These are phyloP conservation scores for Cucumis melo DNA, from an alignment of 306 rosid genomes.

Conservation along the genomic window DNA sequence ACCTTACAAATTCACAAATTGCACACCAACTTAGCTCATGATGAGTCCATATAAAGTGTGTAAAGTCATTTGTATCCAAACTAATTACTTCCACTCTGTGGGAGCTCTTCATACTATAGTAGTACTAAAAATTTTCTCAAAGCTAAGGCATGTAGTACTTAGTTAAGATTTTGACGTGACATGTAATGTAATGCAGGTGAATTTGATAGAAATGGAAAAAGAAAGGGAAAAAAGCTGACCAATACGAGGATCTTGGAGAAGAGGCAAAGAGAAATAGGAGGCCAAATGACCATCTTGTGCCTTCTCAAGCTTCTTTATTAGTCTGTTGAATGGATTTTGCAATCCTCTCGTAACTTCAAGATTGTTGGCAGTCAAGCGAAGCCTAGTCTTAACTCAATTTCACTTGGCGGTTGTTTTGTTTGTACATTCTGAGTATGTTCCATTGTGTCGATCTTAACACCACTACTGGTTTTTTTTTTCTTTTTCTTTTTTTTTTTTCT, in stretches of 20 bases:
- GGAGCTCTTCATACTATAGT: neutral
- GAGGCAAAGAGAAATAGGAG: slow-evolving; percentile 63
- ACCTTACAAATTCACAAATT: neutral
- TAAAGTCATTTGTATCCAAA: neutral
- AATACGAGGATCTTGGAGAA: slow-evolving; percentile 69
- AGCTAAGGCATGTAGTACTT: neutral
- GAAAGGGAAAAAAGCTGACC: slow-evolving; percentile 22
- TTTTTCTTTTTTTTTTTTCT: too few species aligned
- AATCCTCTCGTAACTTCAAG: slow-evolving; percentile 13
- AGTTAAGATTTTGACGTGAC: neutral
- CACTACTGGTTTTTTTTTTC: too few species aligned
- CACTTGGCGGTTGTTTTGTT: neutral
- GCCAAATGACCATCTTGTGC: slow-evolving; percentile 64
- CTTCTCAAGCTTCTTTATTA: slow-evolving; percentile 52
- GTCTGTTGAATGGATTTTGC: slow-evolving; percentile 44
- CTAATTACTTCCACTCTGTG: neutral
- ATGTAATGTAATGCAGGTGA: neutral
- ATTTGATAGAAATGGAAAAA: neutral
- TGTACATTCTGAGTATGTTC: too few species aligned
- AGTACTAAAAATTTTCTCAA: neutral
- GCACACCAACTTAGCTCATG: neutral
- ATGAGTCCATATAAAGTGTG: neutral
- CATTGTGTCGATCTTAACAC: too few species aligned
- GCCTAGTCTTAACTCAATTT: neutral
- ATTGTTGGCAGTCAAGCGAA: neutral